Conservation (phyloP, 257 asterid species). For the Petunia secreta region DNA sequence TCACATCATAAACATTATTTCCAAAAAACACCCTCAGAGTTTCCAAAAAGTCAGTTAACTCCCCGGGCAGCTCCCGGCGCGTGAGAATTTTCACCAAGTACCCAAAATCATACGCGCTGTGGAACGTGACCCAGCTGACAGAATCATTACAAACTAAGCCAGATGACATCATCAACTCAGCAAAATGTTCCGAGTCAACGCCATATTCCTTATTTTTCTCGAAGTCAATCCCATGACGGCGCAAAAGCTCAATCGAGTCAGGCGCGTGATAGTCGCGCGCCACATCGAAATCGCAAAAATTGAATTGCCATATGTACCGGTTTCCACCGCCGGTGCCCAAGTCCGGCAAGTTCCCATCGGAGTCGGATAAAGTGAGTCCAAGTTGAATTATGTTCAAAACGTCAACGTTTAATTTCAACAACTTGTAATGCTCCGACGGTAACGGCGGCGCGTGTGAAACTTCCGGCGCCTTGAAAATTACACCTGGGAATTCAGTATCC, state of each 20-base stretch:
- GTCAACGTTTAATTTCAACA: constrained; percentile 75
- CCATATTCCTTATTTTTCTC: constrained; percentile 50
- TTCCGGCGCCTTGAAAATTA: constrained; percentile 47
- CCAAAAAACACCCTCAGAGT: constrained; percentile 56
- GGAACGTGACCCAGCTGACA: constrained; percentile 76
- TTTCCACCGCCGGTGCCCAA: constrained; percentile 41
- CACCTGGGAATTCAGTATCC: constrained; percentile 78
- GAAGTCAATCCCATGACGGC: constrained; percentile 59
- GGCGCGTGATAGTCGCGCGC: constrained; percentile 68
- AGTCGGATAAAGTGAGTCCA: constrained; percentile 73
- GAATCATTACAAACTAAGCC: constrained; percentile 60
- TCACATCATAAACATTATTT: constrained; percentile 59
- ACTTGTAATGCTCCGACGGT: constrained; percentile 58
- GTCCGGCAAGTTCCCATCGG: constrained; percentile 68
- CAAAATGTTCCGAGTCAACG: constrained; percentile 57
- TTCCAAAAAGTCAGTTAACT: constrained; percentile 48
- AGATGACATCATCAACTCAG: constrained; percentile 63
- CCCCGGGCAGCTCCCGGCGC: constrained; percentile 56
- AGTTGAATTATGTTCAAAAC: constrained; percentile 64
- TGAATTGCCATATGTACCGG: constrained; percentile 77
- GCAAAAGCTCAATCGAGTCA: constrained; percentile 61
- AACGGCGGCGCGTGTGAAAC: constrained; percentile 30
- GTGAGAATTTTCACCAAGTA: constrained; percentile 66
- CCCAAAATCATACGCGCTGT: constrained; percentile 79
- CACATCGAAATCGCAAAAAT: constrained; percentile 70